Evolutionary conservation across 2,329 filamentous ascomycete species (phyloP), one percentile per base, ranked within the genome.

Genomic region (Pseudogymnoascus sp.): DNA sequence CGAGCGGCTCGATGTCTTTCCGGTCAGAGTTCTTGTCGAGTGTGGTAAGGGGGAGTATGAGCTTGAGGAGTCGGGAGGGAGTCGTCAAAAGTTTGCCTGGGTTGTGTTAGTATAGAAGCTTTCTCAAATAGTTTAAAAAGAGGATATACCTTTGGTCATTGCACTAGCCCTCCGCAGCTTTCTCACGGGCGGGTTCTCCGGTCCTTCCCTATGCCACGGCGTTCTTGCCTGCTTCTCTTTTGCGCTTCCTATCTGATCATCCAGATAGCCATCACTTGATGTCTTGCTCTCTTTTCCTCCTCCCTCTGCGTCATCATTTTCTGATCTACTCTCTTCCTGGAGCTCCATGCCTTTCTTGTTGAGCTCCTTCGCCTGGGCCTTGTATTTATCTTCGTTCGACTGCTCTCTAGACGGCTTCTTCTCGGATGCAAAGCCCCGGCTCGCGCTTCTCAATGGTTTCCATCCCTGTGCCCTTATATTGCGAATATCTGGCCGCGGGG

Each of bases 1-100:
- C 92, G 11, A 96, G 80, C 0, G 92, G 91, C 69, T 96, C 90
- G n/a, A 93, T 85, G 59, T 87, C 82, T 74, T 89, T 87, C 64
- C 85, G 80, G 66, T 87, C 83, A 1, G 77, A 76, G 66, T 84
- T 82, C 31, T 80, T 78, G 64, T 87, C 85, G 53, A 80, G 76
- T 0, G 83, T 87, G 0, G 84, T 85, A 26, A 96, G 80, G 0
- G 91, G 91, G 0, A 96, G 79, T 15, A 95, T 87, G 13, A 96
- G 80, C 74, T 95, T 95, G 60, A 96, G 82, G 64, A 93, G 84
- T 1, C 89, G 83, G 0, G 88, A 91, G 0, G 90, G 90, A 0
- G 91, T 96, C 0, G 90, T 93, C 28, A 93, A 77, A 2, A 96
- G 82, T 72, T 91, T 91, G 19, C 90, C 89, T 87, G 42, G 10